Evolutionary conservation across 2,329 filamentous ascomycete genomes (phyloP).

Genomic region (Plectosphaerella plurivora): DNA sequence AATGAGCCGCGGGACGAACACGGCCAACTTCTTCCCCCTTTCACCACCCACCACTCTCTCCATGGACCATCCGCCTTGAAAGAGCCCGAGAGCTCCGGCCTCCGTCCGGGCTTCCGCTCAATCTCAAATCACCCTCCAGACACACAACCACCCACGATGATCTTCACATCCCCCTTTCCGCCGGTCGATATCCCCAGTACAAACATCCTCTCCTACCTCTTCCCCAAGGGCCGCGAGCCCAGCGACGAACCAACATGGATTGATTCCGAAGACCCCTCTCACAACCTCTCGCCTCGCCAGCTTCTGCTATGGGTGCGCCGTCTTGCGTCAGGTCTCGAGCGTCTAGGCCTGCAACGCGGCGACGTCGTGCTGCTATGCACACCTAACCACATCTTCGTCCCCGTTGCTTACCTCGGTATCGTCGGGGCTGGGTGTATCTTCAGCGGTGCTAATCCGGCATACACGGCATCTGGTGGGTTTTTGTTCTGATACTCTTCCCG

Average conservation of each 20-base stretch:
- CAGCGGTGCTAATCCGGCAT: conserved; percentile 49
- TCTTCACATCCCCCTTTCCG: conserved; percentile 36
- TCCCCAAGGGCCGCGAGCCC: conserved; percentile 20
- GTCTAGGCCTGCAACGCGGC: conserved; percentile 36
- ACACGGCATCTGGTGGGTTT: conserved; percentile 39
- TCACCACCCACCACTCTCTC: background rate
- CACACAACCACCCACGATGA: conserved; percentile 24
- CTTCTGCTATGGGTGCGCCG: conserved; percentile 46
- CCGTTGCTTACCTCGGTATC: conserved; percentile 48
- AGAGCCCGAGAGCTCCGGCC: too few relatives aligned
- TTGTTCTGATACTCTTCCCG: background rate
- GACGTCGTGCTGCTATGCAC: conserved; percentile 51
- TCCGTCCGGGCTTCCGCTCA: background rate
- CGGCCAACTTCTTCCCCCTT: background rate
- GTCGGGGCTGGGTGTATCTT: conserved; percentile 49
- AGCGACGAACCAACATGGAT: conserved; percentile 48
- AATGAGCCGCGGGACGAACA: background rate
- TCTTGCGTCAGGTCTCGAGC: conserved; percentile 43
- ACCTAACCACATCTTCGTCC: conserved; percentile 51
- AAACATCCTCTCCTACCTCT: conserved; percentile 35
- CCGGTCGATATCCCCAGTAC: conserved; percentile 37
- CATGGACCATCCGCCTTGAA: background rate
- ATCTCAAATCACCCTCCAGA: background rate
- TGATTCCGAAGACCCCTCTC: conserved; percentile 39
- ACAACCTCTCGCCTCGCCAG: conserved; percentile 40